Evolutionary conservation across 1,284 basidiomycete genomes (phyloP).

Genomic region (Coniferiporia weirii): DNA sequence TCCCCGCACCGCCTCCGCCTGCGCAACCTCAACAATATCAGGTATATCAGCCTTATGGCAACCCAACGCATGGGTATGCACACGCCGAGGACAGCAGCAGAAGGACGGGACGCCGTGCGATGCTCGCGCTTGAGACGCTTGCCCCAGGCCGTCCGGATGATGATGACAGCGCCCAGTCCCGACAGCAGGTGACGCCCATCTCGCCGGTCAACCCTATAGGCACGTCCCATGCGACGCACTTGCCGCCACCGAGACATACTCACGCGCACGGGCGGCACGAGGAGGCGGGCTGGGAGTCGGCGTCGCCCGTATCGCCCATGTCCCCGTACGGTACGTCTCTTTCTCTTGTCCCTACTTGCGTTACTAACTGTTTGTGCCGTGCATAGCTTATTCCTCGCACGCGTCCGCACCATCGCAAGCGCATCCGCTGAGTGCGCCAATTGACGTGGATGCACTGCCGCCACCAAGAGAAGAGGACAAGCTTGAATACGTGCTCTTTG

Average conservation of each 20-base stretch:
- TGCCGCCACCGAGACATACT: not conserved
- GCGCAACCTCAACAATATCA: not conserved
- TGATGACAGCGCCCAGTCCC: not conserved
- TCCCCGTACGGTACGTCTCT: constrained; percentile 2
- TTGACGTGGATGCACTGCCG: constrained; percentile 15
- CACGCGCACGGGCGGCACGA: not conserved
- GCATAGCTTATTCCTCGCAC: not conserved
- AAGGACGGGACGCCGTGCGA: not conserved
- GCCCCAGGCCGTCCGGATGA: not conserved
- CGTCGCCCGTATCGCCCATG: constrained; percentile 9
- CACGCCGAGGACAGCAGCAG: not conserved
- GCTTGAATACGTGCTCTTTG: constrained; percentile 13
- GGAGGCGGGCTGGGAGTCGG: constrained; percentile 11
- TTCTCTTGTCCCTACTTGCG: not conserved
- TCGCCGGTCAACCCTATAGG: not conserved
- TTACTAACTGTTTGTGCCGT: not conserved
- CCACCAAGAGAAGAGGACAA: constrained; percentile 14
- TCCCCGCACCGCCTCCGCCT: not conserved
- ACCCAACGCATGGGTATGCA: not conserved
- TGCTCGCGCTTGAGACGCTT: not conserved
- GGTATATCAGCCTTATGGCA: not conserved
- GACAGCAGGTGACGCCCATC: not conserved
- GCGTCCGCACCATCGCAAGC: not conserved
- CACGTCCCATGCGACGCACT: not conserved
- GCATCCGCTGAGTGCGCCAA: constrained; percentile 2